A percentile compares a stretch with the other conserved stretches of the same genome.
Evolutionary conservation across 1,139 yeast species (phyloP).

Genomic region (Scheffersomyces quercinus): DNA sequence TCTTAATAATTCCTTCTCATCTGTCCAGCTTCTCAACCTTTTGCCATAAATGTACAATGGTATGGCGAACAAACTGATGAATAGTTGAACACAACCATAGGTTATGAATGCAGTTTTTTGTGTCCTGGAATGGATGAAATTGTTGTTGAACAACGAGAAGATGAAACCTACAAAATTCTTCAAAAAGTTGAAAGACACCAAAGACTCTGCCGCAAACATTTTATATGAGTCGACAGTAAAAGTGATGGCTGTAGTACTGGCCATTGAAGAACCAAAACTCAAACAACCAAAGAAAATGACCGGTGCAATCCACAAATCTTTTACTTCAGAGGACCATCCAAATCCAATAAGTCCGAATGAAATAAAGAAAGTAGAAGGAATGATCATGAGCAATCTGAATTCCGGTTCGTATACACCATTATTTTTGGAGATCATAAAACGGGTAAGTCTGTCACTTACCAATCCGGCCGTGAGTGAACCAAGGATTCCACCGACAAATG

Average conservation of each 20-base stretch:
- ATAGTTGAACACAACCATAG: conserved; percentile 54
- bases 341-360: conserved; percentile 59
- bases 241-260: conserved; percentile 63
- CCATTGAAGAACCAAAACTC: conserved; percentile 61
- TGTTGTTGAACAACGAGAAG: conserved; percentile 58
- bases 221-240: conserved; percentile 61
- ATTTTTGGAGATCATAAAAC: conserved; percentile 39
- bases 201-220: conserved; percentile 59
- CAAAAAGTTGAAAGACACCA: conserved; percentile 55
- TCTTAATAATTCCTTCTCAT: conserved; percentile 37
- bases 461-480: conserved; percentile 59
- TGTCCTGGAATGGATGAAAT: conserved; percentile 45
- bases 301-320: conserved; percentile 61
- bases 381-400: conserved; percentile 54
- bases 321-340: conserved; percentile 55
- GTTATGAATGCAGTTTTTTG: conserved; percentile 49
- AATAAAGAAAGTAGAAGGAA: conserved; percentile 50
- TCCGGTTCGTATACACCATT: conserved; percentile 65
- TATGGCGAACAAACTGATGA: conserved; percentile 49
- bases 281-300: conserved; percentile 55
- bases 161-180: conserved; percentile 58
- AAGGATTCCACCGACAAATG: conserved; percentile 58
- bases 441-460: conserved; percentile 47
- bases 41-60: conserved; percentile 62
- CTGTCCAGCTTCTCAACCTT: conserved; percentile 51